Evolutionary conservation across 164 flowering plant genomes (phyloP).

Genomic region (Umbilicus rupestris): DNA sequence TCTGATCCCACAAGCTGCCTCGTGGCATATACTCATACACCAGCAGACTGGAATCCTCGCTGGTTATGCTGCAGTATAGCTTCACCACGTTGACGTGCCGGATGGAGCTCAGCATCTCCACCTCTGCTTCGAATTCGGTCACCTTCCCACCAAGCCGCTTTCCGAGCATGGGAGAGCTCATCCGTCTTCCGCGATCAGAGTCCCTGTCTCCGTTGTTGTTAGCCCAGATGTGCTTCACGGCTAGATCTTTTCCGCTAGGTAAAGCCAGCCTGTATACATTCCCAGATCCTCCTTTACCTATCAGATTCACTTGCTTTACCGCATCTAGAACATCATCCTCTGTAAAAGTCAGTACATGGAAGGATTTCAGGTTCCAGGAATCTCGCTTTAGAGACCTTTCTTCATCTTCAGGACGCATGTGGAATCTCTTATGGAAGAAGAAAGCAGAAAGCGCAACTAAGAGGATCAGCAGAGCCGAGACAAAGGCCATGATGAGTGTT

Average conservation of each 20-base stretch:
- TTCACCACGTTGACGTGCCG: constrained; percentile 80
- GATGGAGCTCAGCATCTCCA: constrained; percentile 49
- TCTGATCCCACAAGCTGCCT: constrained; percentile 71
- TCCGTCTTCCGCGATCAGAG: constrained; percentile 17
- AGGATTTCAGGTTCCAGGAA: constrained; percentile 37
- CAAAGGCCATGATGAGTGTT: constrained; percentile 16
- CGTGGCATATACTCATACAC: constrained; percentile 69
- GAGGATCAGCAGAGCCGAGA: constrained; percentile 18
- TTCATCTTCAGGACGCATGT: constrained; percentile 6
- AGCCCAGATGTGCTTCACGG: constrained; percentile 69
- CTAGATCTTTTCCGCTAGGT: constrained; percentile 30
- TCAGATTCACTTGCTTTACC: constrained; percentile 31
- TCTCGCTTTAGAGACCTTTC: constrained; percentile 6
- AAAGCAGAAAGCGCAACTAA: constrained; percentile 14
- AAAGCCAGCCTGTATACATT: constrained; percentile 36
- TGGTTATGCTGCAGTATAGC: constrained; percentile 59
- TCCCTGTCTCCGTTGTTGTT: constrained; percentile 13
- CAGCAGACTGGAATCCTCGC: constrained; percentile 53
- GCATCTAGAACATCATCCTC: constrained; percentile 30
- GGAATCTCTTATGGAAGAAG: constrained; percentile 15
- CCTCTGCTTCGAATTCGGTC: constrained; percentile 64
- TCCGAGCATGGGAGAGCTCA: constrained; percentile 23
- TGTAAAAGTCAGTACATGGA: constrained; percentile 22
- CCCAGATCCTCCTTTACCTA: constrained; percentile 48
- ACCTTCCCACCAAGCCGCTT: constrained; percentile 14